These are phyloP conservation scores for Stylonectria norvegica DNA, from an alignment of 2,329 filamentous ascomycete genomes.

Conservation along the genomic window DNA sequence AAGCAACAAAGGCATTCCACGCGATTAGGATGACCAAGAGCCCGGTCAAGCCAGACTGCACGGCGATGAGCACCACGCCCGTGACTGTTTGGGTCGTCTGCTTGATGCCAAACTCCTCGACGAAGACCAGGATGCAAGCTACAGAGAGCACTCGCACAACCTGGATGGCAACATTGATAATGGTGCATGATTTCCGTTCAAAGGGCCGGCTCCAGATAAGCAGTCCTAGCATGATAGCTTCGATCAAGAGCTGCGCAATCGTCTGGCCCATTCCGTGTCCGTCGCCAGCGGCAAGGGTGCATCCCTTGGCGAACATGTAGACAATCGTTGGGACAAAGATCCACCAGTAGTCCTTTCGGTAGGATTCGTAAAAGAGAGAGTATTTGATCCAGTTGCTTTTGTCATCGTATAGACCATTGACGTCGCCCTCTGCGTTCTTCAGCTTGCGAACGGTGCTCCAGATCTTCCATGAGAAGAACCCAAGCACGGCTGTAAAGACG, in stretches of 20 bases:
- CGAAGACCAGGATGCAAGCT: conserved; percentile 85
- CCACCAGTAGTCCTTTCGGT: conserved; percentile 96
- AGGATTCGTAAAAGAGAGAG: conserved; percentile 94
- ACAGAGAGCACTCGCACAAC: conserved; percentile 85
- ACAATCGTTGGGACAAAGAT: conserved; percentile 84
- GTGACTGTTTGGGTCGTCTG: conserved; percentile 93
- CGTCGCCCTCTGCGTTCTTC: conserved; percentile 72
- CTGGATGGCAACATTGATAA: conserved; percentile 92
- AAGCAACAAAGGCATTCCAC: conserved; percentile 82
- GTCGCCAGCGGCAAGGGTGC: conserved; percentile 78
- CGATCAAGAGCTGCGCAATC: conserved; percentile 74
- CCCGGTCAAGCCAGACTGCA: conserved; percentile 81
- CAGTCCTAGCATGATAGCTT: conserved; percentile 72
- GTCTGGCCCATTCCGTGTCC: conserved; percentile 82
- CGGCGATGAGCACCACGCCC: conserved; percentile 87
- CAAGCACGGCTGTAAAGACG: conserved; percentile 77
- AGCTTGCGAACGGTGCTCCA: conserved; percentile 70
- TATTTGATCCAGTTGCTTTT: conserved; percentile 93
- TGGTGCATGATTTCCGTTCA: conserved; percentile 79
- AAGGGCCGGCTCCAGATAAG: conserved; percentile 85
- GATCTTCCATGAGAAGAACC: conserved; percentile 81
- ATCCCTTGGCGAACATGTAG: conserved; percentile 88
- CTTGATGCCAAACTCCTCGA: conserved; percentile 83
- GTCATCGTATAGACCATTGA: conserved; percentile 74
- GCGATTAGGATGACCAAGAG: conserved; percentile 81